phyloP scores from a whole-genome alignment of 352 stramenopile species.

The Globisporangium cylindrosporum region DNA sequence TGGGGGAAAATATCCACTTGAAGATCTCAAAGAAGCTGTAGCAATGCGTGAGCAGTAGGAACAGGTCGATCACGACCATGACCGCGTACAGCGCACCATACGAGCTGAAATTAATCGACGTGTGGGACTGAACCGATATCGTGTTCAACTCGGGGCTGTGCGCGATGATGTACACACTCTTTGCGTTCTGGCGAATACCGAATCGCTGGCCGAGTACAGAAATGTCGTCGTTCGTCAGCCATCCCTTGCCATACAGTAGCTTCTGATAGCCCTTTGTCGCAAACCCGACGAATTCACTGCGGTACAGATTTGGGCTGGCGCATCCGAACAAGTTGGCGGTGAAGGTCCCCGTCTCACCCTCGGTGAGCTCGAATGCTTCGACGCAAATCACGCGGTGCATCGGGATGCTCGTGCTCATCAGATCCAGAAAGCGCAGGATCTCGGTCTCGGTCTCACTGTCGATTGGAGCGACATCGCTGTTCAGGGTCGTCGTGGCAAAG shows the following conservation, averaged over 20 bases:
- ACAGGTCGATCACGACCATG: slow-evolving; percentile 22
- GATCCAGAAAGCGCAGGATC: slow-evolving; percentile 19
- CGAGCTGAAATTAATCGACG: slow-evolving; percentile 19
- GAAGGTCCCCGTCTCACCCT: slow-evolving; percentile 10
- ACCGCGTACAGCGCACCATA: slow-evolving; percentile 23
- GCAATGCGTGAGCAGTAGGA: slow-evolving; percentile 21
- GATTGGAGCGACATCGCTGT: neutral
- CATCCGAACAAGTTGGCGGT: slow-evolving; percentile 20
- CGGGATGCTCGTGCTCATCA: slow-evolving; percentile 22
- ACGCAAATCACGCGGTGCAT: slow-evolving; percentile 18
- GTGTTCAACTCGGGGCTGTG: neutral
- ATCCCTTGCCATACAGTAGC: slow-evolving; percentile 15
- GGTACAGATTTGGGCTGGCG: slow-evolving; percentile 22
- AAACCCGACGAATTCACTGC: slow-evolving; percentile 16
- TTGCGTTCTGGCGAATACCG: slow-evolving; percentile 22
- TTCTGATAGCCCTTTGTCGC: slow-evolving; percentile 10
- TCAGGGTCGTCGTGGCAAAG: neutral
- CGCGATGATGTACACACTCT: slow-evolving; percentile 19
- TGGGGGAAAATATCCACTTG: slow-evolving; percentile 23
- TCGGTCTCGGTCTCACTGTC: slow-evolving; percentile 15
- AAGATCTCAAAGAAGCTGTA: slow-evolving; percentile 25
- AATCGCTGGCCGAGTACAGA: slow-evolving; percentile 18
- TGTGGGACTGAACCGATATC: slow-evolving; percentile 10
- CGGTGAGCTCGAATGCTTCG: slow-evolving; percentile 20
- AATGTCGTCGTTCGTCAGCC: slow-evolving; percentile 23